Conservation (phyloP, 2,329 filamentous ascomycete species). For the Bipolaris oryzae region DNA sequence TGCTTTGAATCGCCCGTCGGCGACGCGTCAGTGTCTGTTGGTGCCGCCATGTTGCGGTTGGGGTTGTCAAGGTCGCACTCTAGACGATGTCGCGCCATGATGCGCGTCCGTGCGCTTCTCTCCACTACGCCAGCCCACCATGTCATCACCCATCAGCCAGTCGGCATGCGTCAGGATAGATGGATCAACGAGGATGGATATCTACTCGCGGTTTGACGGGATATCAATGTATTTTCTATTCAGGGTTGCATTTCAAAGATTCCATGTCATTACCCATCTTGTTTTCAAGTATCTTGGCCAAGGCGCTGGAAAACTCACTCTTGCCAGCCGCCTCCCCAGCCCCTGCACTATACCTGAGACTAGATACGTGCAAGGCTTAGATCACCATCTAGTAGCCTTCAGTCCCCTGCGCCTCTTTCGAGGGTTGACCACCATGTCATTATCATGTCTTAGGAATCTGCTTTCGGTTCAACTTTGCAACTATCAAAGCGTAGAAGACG, state of each 20-base stretch:
- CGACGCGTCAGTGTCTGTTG: slow-evolving; percentile 31
- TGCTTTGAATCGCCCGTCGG: slow-evolving; percentile 14
- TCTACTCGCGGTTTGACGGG: no score
- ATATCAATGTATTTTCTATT: no score
- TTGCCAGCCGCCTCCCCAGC: neutral
- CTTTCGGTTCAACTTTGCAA: neutral
- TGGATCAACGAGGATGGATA: no score
- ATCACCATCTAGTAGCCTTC: neutral
- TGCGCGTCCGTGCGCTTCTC: slow-evolving; percentile 16
- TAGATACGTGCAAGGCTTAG: neutral
- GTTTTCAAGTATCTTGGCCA: neutral
- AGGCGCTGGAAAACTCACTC: neutral
- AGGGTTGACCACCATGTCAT: neutral
- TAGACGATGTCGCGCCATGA: slow-evolving; percentile 12
- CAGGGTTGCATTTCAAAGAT: neutral
- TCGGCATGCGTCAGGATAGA: neutral
- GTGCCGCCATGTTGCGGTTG: slow-evolving; percentile 38
- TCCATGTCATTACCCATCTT: neutral
- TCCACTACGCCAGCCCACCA: neutral
- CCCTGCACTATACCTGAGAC: neutral
- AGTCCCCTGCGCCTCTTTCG: neutral
- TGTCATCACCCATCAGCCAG: neutral
- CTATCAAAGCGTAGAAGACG: neutral
- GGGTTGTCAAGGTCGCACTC: slow-evolving; percentile 21
- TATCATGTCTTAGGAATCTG: neutral